Evolutionary conservation across 2,329 filamentous ascomycete genomes (phyloP), one percentile per base, ranked within the genome.

Genomic region (Neurospora sp.): DNA sequence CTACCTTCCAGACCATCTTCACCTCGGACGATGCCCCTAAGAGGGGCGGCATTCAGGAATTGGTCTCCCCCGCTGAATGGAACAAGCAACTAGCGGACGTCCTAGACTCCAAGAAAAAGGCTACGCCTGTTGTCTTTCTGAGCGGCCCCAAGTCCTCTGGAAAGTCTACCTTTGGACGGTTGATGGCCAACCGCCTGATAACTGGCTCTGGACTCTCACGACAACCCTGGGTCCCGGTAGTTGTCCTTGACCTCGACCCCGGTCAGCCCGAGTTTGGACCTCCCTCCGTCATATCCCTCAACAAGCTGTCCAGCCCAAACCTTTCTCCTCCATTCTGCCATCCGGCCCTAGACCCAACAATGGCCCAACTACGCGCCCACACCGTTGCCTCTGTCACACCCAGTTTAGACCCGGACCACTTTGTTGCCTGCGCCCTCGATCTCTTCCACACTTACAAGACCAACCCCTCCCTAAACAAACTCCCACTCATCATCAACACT

Each of bases 241-340:
- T 83, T 69, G 81, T 91, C n/a, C 83, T 96, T 6, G 92, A 96
- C 74, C 82, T 95, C 10, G 92, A 96, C 76, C 90, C 91, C 0
- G 90, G 89, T 0, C 91, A 93, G 75, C 91, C 92, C 2, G 92
- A 94, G 76, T 93, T 91, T 77, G 87, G 86, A 0, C 84, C 89
- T 1, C 86, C 89, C 0, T 91, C 92, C 0, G 88, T 90, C 15
- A 76, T 95, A 23, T 91, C 91, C 1, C 85, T 95, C 4, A 81
- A 89, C 15, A 83, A 86, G 37, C 79, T 93, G 11, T 82, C 81
- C 1, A 79, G 83, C 38, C 87, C 89, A 0, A 88, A 92, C 67
- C 80, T 94, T 5, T 85, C 88, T 0, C 86, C 90, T 0, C 83
- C 90, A 0, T 94, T 92, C 75, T 88, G 88, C 8, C 90, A 92